Conservation (phyloP, 2,329 filamentous ascomycete species). For the Exophiala spinifera region DNA sequence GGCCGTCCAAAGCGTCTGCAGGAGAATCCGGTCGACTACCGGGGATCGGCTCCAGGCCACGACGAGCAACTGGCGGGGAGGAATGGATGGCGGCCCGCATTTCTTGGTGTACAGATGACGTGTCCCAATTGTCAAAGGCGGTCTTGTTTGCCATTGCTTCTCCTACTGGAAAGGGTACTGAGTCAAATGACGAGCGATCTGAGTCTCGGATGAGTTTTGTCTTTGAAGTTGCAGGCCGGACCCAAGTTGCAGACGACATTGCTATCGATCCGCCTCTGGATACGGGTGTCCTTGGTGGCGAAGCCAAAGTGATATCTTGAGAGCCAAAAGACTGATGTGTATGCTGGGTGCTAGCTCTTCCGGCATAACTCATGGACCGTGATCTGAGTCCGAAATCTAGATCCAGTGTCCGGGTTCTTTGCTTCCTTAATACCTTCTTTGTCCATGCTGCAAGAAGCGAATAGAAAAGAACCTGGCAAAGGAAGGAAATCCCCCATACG, state of each 20-base stretch:
- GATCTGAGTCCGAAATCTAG: conserved; percentile 22
- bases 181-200: conserved; percentile 26
- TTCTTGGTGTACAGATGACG: conserved; percentile 27
- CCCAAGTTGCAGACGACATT: conserved; percentile 24
- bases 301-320: conserved; percentile 25
- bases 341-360: conserved; percentile 14
- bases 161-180: conserved; percentile 19
- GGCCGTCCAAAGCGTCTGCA: conserved; percentile 26
- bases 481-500: conserved; percentile 19
- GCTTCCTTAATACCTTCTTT: conserved; percentile 16
- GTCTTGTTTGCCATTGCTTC: conserved; percentile 25
- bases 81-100: conserved; percentile 28
- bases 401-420: conserved; percentile 17
- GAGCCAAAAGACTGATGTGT: conserved; percentile 25
- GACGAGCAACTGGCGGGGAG: conserved; percentile 24
- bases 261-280: conserved; percentile 16
- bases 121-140: conserved; percentile 29
- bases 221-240: conserved; percentile 17
- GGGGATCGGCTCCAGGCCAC: conserved; percentile 28
- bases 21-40: conserved; percentile 30
- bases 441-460: conserved; percentile 21
- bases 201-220: conserved; percentile 24
- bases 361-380: conserved; percentile 9
- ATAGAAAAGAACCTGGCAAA: conserved; percentile 19
- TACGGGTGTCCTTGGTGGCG: conserved; percentile 27